A percentile compares a stretch with the other conserved stretches of the same genome.
Conservation (phyloP, 1,284 basidiomycete species). For the Pseudozyma tsukubaensis region DNA sequence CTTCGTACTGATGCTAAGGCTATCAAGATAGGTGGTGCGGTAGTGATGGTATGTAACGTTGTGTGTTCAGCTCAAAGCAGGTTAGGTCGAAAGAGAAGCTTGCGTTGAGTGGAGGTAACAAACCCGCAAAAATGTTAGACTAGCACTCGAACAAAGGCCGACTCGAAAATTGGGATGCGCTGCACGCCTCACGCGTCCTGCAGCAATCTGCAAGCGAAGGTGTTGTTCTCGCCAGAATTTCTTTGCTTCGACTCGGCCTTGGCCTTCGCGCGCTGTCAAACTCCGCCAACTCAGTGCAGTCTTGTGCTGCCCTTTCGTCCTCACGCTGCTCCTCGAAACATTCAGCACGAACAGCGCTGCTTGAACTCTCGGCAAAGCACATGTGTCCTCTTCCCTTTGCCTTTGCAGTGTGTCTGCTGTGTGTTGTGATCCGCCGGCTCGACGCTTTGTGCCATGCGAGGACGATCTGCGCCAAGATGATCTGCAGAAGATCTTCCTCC, state of each 20-base stretch:
- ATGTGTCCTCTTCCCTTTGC: not conserved
- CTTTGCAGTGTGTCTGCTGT: not conserved
- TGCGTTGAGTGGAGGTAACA: not conserved
- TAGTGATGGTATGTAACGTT: not conserved
- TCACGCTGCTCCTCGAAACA: not conserved
- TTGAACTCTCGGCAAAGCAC: slow-evolving; percentile 2
- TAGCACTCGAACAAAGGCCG: not conserved
- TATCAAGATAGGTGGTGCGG: too few relatives aligned
- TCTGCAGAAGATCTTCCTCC: slow-evolving; percentile 5
- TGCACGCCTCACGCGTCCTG: too few relatives aligned
- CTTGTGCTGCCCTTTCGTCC: not conserved
- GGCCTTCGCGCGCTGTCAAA: slow-evolving; percentile 8
- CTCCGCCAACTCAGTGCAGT: slow-evolving; percentile 1
- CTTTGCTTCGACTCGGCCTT: not conserved
- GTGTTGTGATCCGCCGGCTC: slow-evolving; percentile 9
- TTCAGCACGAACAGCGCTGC: not conserved
- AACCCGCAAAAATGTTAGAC: too few relatives aligned
- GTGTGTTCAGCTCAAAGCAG: not conserved
- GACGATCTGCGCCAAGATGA: slow-evolving; percentile 13
- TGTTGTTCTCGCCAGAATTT: not conserved
- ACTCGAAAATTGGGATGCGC: too few relatives aligned
- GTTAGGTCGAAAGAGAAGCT: not conserved
- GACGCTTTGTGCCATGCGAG: slow-evolving; percentile 1
- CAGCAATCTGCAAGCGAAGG: too few relatives aligned
- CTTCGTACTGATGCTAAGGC: not conserved